Base-by-base conservation (phyloP, 108 stramenopile species). In the Pseudonitzschia delicatissima region DNA sequence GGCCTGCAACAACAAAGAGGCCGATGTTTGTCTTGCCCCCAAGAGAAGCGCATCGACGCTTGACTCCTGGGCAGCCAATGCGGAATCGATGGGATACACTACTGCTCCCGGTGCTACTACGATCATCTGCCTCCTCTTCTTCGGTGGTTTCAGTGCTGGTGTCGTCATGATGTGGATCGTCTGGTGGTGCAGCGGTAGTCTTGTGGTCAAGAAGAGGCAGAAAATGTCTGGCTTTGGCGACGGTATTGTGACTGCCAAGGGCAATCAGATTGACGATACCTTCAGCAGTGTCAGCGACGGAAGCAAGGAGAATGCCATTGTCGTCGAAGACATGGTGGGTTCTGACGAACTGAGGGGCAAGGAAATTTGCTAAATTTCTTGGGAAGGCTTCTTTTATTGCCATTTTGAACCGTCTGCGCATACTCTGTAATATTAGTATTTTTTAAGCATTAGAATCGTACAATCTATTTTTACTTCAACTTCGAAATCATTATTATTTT, bases 11-110 rank as follows among this genome's bases (percentile, higher is more conserved):
- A 81, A 76, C 36, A 64, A 65, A 33, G 23, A 21, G 28, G 52
- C 80, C 15, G 73, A 74, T 57, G 75, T 73, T 20, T 81, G 80
- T 47, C 42, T 79, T 5, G 6, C 29, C 5, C 45, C 45, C n/a
- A 45, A 15, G n/a, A 45, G 4, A n/a, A 45, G 5, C 45, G 18
- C 11, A 15, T 45, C 13, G 45, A 45, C 13, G 45, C 45, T n/a
- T n/a, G n/a, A n/a, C n/a, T n/a, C n/a, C n/a, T 20, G 8, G 37
- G 12, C 23, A 6, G 8, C 29, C 17, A 23, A 45, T 9, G 50
- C 48, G 13, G 8, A 50, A 47, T 37, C 6, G 5, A 18, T 26
- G 7, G 28, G 31, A 6, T 23, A 33, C 15, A 20, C 57, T 17
- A 18, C 4, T 20, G 6, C 18, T 1, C 13, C 28, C 13, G 5